Evolutionary conservation across 305 asterid species (phyloP).

Genomic region (Solanum hybrid): DNA sequence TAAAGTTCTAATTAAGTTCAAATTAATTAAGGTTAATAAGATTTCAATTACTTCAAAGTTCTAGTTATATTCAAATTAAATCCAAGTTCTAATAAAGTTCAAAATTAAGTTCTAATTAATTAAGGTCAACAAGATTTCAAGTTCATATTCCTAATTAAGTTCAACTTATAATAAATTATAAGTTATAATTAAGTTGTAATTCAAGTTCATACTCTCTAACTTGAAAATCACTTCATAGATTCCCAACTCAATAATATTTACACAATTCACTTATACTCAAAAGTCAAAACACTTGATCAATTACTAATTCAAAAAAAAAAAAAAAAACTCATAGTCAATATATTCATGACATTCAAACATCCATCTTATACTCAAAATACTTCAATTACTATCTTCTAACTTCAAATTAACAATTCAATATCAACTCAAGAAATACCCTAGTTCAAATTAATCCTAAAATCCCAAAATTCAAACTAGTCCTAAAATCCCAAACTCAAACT

Average conservation of each 20-base stretch:
- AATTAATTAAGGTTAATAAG: background rate
- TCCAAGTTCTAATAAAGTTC: background rate
- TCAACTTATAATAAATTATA: background rate
- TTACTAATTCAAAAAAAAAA: background rate
- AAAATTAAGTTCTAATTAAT: background rate
- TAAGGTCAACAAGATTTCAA: background rate
- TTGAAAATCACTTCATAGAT: background rate
- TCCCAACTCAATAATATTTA: background rate
- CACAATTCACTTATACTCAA: background rate
- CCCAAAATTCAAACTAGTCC: no score
- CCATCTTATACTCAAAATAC: background rate
- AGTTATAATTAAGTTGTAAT: background rate
- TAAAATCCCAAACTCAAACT: background rate
- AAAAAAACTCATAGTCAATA: background rate
- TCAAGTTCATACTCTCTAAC: background rate
- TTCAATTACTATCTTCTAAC: background rate
- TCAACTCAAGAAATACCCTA: background rate
- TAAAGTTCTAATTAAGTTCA: background rate
- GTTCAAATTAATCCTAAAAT: background rate
- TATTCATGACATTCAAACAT: background rate
- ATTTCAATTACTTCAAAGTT: background rate
- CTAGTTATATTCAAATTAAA: background rate
- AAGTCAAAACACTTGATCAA: background rate
- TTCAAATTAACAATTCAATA: no score
- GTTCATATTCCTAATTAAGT: background rate